Base-by-base conservation (phyloP, 208 protist genomes). In the Paratrypanosoma confusum region DNA sequence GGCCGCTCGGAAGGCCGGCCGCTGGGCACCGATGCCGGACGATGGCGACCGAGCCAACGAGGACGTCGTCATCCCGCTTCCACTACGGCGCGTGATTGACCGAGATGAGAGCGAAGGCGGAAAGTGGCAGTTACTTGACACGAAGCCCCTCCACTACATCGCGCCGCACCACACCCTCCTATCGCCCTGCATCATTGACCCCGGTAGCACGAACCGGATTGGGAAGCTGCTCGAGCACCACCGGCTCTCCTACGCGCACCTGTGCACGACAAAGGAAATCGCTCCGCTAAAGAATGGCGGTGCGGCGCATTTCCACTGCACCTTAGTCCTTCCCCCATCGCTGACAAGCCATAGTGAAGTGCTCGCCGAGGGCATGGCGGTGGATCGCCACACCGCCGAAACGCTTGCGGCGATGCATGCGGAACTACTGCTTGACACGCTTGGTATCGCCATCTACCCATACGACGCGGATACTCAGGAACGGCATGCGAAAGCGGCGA, bases 331-430 rank as follows among this genome's bases (percentile, higher is more conserved):
- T 14, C 65, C 65, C 22, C n/a, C 22, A 14, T 45, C 50, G 31
- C 13, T 67, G 3, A 68, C 46, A 22, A 50, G 48, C 13, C 50
- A 59, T 38, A 38, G 18, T 33, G 43, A 56, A 8, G 42, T 86
- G 5, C 48, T 68, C 16, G 84, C 80, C 16, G 38, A 66, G 25
- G 84, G 84, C 28, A 93, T 86, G 34, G 84, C 80, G 3, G 51
- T 48, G 14, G 57, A 44, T 13, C 52, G 59, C 16, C 57, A 77
- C 21, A 48, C 48, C 3, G 70, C 84, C 11, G 60, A 86, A 18
- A 47, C 56, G 49, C 66, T 93, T 0, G 80, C 80, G 14, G 76
- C 69, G 57, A 93, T 93, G 84, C 84, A 93, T 46, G 80, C 80
- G 0, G 84, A 93, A 41, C 65, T 93, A n/a, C 39, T 86, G 2